Conservation (phyloP, 1,139 yeast genomes). For the Suhomyces kunorum region DNA sequence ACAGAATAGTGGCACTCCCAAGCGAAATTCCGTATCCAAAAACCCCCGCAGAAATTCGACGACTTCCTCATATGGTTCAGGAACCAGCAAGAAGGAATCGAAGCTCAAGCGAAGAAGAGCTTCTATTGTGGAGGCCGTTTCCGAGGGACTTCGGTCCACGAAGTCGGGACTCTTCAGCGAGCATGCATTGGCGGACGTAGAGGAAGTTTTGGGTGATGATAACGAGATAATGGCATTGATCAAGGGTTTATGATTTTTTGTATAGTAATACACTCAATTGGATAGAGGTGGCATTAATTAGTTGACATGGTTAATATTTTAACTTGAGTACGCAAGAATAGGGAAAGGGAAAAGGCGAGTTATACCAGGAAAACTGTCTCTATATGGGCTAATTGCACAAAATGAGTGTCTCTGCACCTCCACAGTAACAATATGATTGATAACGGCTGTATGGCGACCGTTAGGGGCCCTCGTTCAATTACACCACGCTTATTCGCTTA, state of each 20-base stretch:
- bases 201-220: slow-evolving; percentile 55
- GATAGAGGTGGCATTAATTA: too few relatives aligned
- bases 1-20: slow-evolving; percentile 6
- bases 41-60: slow-evolving; percentile 15
- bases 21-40: slow-evolving; percentile 14
- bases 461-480: not conserved
- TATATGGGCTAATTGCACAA: too few relatives aligned
- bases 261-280: not conserved
- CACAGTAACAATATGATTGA: not conserved
- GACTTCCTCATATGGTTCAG: slow-evolving; percentile 13
- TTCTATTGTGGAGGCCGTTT: slow-evolving; percentile 70
- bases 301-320: too few relatives aligned
- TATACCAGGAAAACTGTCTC: too few relatives aligned
- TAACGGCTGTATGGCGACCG: not conserved
- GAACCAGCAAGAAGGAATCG: slow-evolving; percentile 18
- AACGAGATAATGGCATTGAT: slow-evolving; percentile 49
- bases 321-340: too few relatives aligned
- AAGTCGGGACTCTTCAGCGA: slow-evolving; percentile 75
- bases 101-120: slow-evolving; percentile 52
- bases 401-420: not conserved
- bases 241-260: slow-evolving; percentile 40
- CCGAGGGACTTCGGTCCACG: slow-evolving; percentile 71
- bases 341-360: too few relatives aligned
- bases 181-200: slow-evolving; percentile 69
- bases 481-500: not conserved